A percentile compares a stretch with the other conserved stretches of the same genome.
Conservation (phyloP, 2,329 filamentous ascomycete species). For the Penicillium frequentans region DNA sequence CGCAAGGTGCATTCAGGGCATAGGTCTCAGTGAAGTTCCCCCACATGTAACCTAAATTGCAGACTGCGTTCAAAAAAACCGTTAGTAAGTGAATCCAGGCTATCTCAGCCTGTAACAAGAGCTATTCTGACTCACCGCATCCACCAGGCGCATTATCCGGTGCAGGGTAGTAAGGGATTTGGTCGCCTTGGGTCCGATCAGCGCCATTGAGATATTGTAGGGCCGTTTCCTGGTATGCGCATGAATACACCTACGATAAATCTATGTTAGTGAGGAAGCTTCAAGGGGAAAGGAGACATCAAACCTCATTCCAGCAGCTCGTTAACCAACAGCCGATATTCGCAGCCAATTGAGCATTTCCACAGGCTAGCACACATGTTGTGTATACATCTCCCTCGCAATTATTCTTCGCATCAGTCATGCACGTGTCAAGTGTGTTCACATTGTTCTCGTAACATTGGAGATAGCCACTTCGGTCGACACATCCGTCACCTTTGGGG, state of each 20-base stretch:
- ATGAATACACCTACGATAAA: neutral
- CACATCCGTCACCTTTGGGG: conserved; percentile 9
- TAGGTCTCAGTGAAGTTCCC: conserved; percentile 1
- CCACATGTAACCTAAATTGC: conserved; percentile 1
- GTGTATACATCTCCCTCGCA: neutral
- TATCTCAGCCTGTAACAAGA: neutral
- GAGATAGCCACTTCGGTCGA: conserved; percentile 13
- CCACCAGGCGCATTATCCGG: conserved; percentile 4
- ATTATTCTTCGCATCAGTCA: neutral
- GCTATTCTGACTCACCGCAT: neutral
- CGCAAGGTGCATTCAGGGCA: neutral
- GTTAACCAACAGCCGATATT: conserved; percentile 6
- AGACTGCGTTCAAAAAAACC: neutral
- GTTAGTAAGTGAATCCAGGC: neutral
- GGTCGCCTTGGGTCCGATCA: neutral
- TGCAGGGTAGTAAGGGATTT: conserved; percentile 5
- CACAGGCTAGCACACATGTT: neutral
- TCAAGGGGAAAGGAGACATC: neutral
- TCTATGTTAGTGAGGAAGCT: neutral
- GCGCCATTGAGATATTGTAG: conserved; percentile 2
- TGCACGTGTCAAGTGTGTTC: neutral
- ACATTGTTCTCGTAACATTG: conserved; percentile 10
- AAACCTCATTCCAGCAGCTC: conserved; percentile 4
- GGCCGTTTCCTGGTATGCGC: conserved; percentile 1
- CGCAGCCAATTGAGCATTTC: conserved; percentile 1